These are phyloP conservation scores for Leccinum truebloodii DNA, from an alignment of 768 basidiomycete genomes.

Conservation along the genomic window DNA sequence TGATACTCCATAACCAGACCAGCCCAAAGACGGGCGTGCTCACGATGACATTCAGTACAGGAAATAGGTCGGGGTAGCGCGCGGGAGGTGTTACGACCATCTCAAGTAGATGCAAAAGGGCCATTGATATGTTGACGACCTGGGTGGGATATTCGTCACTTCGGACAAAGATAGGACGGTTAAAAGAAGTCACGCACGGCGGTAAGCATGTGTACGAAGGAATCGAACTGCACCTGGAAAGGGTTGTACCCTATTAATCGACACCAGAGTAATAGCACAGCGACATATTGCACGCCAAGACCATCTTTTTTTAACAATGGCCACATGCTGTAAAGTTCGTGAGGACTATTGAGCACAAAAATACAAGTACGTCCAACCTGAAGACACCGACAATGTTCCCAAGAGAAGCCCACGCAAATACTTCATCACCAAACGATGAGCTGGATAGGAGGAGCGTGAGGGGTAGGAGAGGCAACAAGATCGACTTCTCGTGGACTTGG, in stretches of 20 bases:
- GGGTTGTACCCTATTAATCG: conserved; percentile 78
- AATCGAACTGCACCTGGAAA: conserved; percentile 41
- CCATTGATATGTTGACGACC: conserved; percentile 57
- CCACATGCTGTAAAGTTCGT: conserved; percentile 76
- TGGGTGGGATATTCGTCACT: conserved; percentile 16
- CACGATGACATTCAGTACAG: conserved; percentile 82
- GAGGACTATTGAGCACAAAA: not conserved
- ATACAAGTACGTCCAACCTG: conserved; percentile 53
- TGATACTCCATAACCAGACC: conserved; percentile 90
- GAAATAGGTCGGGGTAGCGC: conserved; percentile 82
- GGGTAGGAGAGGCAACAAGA: conserved; percentile 83
- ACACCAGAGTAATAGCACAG: conserved; percentile 77
- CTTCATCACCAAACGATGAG: conserved; percentile 29
- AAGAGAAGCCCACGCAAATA: conserved; percentile 33
- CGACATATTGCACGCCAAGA: conserved; percentile 71
- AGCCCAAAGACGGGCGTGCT: conserved; percentile 79
- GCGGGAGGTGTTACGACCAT: conserved; percentile 59
- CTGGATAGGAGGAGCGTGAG: conserved; percentile 73
- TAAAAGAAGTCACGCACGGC: conserved; percentile 38
- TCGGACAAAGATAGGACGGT: not conserved
- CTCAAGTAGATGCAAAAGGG: conserved; percentile 66
- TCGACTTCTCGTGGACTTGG: conserved; percentile 95
- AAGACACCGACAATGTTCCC: conserved; percentile 86
- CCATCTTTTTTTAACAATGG: conserved; percentile 83
- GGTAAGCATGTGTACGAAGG: conserved; percentile 56